Percentiles rank a stretch among this genome's conserved stretches.
Evolutionary conservation across 73 alveolate species (phyloP).

Genomic region (Paramecium sexaurelia): DNA sequence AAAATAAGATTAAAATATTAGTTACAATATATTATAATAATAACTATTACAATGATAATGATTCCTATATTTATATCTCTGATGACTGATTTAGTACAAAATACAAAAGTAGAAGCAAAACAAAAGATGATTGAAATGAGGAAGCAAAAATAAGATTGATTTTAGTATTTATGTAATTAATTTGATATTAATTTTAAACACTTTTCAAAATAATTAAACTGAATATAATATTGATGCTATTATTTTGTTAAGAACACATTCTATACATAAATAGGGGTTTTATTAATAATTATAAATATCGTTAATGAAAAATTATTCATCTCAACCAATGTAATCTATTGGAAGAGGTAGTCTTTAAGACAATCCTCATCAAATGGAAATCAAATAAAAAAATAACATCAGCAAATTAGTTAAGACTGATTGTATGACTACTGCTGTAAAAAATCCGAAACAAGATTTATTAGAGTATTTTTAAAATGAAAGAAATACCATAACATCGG

Average conservation of each 20-base stretch:
- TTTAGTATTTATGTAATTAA: neutral
- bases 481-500: neutral
- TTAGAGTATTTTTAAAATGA: slow-evolving; percentile 45
- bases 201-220: neutral
- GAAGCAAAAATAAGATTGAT: neutral
- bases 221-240: neutral
- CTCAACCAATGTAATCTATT: neutral
- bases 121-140: neutral
- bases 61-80: neutral
- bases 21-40: neutral
- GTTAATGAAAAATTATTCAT: slow-evolving; percentile 19
- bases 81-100: neutral
- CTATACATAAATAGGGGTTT: neutral
- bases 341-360: slow-evolving; percentile 27
- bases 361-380: neutral
- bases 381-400: neutral
- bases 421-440: neutral
- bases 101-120: slow-evolving; percentile 30
- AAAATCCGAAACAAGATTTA: slow-evolving; percentile 37
- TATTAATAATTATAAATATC: neutral
- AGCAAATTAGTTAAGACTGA: neutral
- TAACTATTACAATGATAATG: neutral
- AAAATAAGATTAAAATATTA: neutral
- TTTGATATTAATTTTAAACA: neutral
- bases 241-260: neutral